Conservation (phyloP, 352 stramenopile species). For the Pythium vanterpoolii region DNA sequence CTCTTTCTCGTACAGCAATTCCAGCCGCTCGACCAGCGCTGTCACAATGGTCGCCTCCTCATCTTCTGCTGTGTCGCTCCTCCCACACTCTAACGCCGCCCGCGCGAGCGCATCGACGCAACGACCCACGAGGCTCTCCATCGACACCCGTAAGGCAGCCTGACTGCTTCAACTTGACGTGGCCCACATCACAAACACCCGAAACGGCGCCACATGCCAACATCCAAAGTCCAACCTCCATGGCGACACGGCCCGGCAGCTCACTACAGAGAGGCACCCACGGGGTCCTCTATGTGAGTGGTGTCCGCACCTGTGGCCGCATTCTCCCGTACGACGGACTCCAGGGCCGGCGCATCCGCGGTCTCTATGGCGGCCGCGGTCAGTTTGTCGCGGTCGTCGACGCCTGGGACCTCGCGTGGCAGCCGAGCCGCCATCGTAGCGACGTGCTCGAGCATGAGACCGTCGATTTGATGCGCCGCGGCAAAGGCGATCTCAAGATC, state of each 20-base stretch:
- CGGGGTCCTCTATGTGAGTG: conserved; percentile 50
- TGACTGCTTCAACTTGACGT: not conserved
- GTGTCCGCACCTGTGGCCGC: conserved; percentile 30
- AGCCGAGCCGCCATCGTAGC: conserved; percentile 7
- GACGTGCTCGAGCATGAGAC: conserved; percentile 33
- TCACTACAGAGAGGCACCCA: conserved; percentile 22
- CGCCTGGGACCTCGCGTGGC: conserved; percentile 53
- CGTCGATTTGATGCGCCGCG: conserved; percentile 25
- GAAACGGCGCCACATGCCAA: not conserved
- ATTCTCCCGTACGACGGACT: conserved; percentile 30
- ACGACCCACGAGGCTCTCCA: too few relatives aligned
- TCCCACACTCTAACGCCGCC: too few relatives aligned
- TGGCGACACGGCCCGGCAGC: not conserved
- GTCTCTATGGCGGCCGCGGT: conserved; percentile 46
- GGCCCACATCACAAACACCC: not conserved
- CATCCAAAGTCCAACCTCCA: not conserved
- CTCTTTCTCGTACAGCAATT: too few relatives aligned
- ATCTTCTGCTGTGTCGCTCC: too few relatives aligned
- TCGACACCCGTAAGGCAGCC: too few relatives aligned
- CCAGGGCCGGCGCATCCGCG: conserved; percentile 43
- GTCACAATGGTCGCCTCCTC: too few relatives aligned
- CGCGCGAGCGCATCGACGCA: too few relatives aligned
- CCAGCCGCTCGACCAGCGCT: too few relatives aligned
- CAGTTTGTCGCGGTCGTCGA: conserved; percentile 53
- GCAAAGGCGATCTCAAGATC: conserved; percentile 45